Conservation (phyloP, 2,329 filamentous ascomycete genomes). For the Penicillium psychrosexuale region DNA sequence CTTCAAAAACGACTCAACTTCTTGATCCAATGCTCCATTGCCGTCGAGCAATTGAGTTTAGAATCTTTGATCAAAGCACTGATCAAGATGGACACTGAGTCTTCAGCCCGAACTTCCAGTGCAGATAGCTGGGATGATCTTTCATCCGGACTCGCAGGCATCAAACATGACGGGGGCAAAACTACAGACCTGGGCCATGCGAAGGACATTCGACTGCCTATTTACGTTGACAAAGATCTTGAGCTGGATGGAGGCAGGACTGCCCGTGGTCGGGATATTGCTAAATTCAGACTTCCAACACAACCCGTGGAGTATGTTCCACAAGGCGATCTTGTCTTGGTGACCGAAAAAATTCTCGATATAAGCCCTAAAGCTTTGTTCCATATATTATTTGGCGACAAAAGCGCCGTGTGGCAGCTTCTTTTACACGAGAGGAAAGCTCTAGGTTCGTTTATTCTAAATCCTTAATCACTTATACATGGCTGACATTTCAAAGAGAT, state of each 20-base stretch:
- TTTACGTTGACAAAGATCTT: conserved; percentile 62
- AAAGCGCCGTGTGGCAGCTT: conserved; percentile 88
- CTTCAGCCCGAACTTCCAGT: conserved; percentile 63
- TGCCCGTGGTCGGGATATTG: conserved; percentile 46
- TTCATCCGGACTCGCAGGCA: conserved; percentile 55
- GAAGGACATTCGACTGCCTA: conserved; percentile 54
- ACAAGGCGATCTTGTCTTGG: conserved; percentile 70
- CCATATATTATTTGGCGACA: conserved; percentile 94
- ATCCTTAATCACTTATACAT: conserved; percentile 3
- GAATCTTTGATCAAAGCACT: conserved; percentile 69
- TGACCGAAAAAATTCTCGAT: conserved; percentile 78
- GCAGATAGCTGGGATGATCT: conserved; percentile 91
- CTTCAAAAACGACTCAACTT: conserved; percentile 82
- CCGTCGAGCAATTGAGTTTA: conserved; percentile 65
- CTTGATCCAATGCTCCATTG: conserved; percentile 74
- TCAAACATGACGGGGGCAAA: conserved; percentile 47
- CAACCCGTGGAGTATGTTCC: conserved; percentile 82
- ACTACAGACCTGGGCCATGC: conserved; percentile 36
- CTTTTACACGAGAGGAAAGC: conserved; percentile 81
- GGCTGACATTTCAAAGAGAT: conserved; percentile 53
- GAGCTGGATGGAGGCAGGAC: conserved; percentile 45
- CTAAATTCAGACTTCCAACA: conserved; percentile 77
- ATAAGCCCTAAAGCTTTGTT: conserved; percentile 93
- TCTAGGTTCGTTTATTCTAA: conserved; percentile 45
- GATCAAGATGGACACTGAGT: conserved; percentile 67